Base-by-base conservation (phyloP, 129 eudicot genomes). In the Pulicaria dysenterica region DNA sequence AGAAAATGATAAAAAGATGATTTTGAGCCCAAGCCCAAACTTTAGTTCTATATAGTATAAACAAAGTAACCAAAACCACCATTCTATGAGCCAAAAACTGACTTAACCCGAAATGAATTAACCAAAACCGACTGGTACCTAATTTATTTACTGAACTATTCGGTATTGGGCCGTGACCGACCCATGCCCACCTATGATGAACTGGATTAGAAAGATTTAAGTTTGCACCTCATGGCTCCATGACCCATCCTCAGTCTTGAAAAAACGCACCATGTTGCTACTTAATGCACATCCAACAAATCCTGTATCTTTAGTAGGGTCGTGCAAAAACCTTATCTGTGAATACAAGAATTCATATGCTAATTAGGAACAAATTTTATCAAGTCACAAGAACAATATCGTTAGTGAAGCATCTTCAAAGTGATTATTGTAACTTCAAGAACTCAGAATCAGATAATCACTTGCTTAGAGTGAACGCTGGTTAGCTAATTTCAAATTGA, bases 241-340 rank as follows among this genome's bases (percentile, higher is more conserved):
- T 60, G 89, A 78, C 37, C 81, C 97, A 67, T 88, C 97, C 12
- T 82, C 75, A 43, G 73, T 90, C 89, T 94, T 88, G 82, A 83
- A 94, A 76, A 94, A 94, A 16, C 97, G 84, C 12, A 94, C 86
- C 98, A 94, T 90, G 82, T 84, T 94, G 93, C 98, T 90, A 16
- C 91, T 66, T 39, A 94, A 75, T 40, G 98, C 98, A 79, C 98
- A 90, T 14, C 97, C 97, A 69, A 94, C 98, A 70, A 58, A 94
- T 50, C 98, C 97, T 5, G 88, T 90, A 62, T 86, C 98, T 78
- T 88, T 88, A 44, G 89, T 85, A 41, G 98, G 97, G 77, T 94
- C 96, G 43, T 94, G 98, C 77, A 94, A 82, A 81, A 94, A 94
- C 65, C 98, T 83, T 81, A 86, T 83, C 98, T 93, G 95, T 74